Evolutionary conservation across 1,284 basidiomycete species (phyloP), one percentile per base, ranked within the genome.

Genomic region (Sanghuangporus sanghuang): DNA sequence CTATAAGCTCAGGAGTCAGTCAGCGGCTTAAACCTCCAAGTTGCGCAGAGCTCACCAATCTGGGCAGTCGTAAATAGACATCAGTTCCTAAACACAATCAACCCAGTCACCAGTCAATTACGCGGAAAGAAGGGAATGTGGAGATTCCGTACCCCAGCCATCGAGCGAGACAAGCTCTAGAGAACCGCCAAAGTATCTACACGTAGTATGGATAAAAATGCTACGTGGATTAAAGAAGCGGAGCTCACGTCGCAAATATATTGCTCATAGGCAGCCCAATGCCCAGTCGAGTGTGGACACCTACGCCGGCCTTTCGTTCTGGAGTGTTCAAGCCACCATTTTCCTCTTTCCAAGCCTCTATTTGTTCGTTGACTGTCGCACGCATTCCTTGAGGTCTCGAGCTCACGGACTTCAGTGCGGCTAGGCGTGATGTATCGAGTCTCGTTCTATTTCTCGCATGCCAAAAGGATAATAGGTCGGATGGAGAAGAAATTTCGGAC

Each of bases 211-310:
- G 18, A 2, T 14, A 2, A 27, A 63, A 27, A 14, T 18, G 21
- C 16, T n/a, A 16, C 1, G 16, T 16, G 14, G 40, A 46, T 6
- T 1, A 46, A n/a, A n/a, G 7, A 46, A n/a, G 16, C 1, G 55
- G 49, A 48, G 75, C 84, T 65, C 67, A 92, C 84, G 85, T 91
- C 65, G 92, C 86, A 73, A 86, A 93, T 54, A 93, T 92, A 68
- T 91, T 89, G 72, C 91, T 90, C 89, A 93, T 90, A 0, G 91
- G 91, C 18, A 93, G 75, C 9, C 91, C 91, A 62, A 93, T 87
- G 1, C 91, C 92, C 59, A 93, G 87, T 46, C 82, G 78, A 49
- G 82, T 81, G 71, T 86, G 86, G 8, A 79, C 75, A n/a, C 76
- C 80, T 48, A 83, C 78, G 11, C 78, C 79, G 3, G 78, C 79